phyloP scores from a whole-genome alignment of 805 yeast species.

The Candida sonorensis region DNA sequence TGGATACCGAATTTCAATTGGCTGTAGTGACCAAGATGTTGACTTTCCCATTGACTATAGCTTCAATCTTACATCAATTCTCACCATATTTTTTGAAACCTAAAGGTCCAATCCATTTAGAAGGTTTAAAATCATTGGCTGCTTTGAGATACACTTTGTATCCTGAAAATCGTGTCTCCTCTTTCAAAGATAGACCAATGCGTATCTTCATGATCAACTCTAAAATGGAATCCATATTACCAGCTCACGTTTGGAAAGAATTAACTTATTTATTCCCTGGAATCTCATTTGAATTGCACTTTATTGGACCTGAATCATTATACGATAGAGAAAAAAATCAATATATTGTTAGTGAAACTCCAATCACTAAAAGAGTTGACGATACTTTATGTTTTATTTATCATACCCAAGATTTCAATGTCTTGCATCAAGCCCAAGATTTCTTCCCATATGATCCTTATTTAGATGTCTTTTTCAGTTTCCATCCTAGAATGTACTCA shows the following conservation, averaged over 20 bases:
- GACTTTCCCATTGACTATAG: slow-evolving; percentile 88
- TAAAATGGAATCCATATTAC: slow-evolving; percentile 87
- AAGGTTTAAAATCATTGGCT: slow-evolving; percentile 89
- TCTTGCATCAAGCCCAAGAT: slow-evolving; percentile 84
- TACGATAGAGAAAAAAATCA: slow-evolving; percentile 66
- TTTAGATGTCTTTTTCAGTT: slow-evolving; percentile 82
- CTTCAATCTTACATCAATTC: slow-evolving; percentile 71
- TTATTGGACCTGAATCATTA: slow-evolving; percentile 89
- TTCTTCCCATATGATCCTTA: slow-evolving; percentile 98
- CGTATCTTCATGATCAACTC: slow-evolving; percentile 88
- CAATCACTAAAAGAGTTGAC: slow-evolving; percentile 70
- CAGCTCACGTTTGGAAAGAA: slow-evolving; percentile 95
- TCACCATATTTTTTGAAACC: slow-evolving; percentile 81
- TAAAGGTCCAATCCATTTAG: slow-evolving; percentile 81
- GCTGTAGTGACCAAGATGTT: slow-evolving; percentile 94
- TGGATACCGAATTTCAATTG: slow-evolving; percentile 94
- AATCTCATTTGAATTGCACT: slow-evolving; percentile 76
- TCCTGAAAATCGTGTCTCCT: slow-evolving; percentile 55
- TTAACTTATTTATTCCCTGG: slow-evolving; percentile 79
- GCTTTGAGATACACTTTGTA: slow-evolving; percentile 87
- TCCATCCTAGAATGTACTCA: slow-evolving; percentile 92
- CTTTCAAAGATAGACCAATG: slow-evolving; percentile 78
- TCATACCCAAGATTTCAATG: slow-evolving; percentile 90
- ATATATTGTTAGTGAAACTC: slow-evolving; percentile 50
- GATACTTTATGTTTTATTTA: slow-evolving; percentile 65